Evolutionary conservation across 805 yeast genomes (phyloP).

Genomic region (Hemisphaericaspora nanyangensis): DNA sequence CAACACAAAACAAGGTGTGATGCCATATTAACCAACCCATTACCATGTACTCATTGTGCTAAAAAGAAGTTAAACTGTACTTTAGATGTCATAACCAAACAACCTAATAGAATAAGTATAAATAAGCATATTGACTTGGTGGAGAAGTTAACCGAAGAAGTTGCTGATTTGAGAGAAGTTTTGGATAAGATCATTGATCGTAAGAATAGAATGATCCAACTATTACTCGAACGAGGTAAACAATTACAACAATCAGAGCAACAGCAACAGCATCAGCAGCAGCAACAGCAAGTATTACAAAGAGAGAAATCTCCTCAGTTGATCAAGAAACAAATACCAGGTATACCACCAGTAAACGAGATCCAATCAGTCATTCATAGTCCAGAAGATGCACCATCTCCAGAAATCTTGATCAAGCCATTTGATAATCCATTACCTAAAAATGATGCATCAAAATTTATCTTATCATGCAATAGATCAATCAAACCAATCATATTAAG

Average conservation of each 20-base stretch:
- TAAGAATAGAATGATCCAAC: slow-evolving; percentile 11
- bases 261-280: background rate
- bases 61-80: slow-evolving; percentile 50
- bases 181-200: slow-evolving; percentile 22
- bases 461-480: slow-evolving; percentile 4
- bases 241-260: slow-evolving; percentile 1
- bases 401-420: background rate
- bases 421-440: background rate
- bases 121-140: slow-evolving; percentile 28
- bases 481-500: slow-evolving; percentile 11
- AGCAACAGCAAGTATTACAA: background rate
- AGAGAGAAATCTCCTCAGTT: background rate
- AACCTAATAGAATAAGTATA: slow-evolving; percentile 49
- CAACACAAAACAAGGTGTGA: slow-evolving; percentile 67
- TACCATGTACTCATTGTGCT: slow-evolving; percentile 54
- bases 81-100: slow-evolving; percentile 48
- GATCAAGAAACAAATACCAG: background rate
- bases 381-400: slow-evolving; percentile 7
- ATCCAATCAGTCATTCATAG: slow-evolving; percentile 21
- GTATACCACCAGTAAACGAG: slow-evolving; percentile 18
- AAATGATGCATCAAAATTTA: slow-evolving; percentile 1
- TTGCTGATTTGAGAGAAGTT: slow-evolving; percentile 16
- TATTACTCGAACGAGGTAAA: slow-evolving; percentile 11
- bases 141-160: slow-evolving; percentile 24
- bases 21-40: slow-evolving; percentile 47